phyloP scores from a whole-genome alignment of 2,329 filamentous ascomycete genomes.

The Chaetomiaceae sp. region DNA sequence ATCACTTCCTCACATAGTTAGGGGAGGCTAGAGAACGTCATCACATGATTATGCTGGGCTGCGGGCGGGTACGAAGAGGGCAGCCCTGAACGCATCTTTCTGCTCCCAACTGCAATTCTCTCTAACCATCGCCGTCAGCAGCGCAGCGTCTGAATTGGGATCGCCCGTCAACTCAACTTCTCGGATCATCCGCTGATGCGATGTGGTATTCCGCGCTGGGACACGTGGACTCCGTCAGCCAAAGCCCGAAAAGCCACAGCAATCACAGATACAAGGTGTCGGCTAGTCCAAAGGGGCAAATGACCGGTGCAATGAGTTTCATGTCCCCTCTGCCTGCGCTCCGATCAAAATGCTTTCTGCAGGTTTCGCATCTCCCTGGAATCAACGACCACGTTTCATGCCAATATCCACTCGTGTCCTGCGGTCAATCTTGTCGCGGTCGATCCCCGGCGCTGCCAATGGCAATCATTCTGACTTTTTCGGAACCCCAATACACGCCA shows the following conservation, averaged over 20 bases:
- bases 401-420: conserved; percentile 19
- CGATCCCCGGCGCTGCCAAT: conserved; percentile 5
- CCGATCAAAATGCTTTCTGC: conserved; percentile 24
- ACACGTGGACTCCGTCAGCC: conserved; percentile 15
- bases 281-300: conserved; percentile 18
- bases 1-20: background rate
- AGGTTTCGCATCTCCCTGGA: conserved; percentile 32
- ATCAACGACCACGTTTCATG: conserved; percentile 28
- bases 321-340: conserved; percentile 26
- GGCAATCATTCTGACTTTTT: no score
- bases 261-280: background rate
- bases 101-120: background rate
- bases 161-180: conserved; percentile 21
- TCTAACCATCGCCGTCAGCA: background rate
- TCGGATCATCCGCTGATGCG: conserved; percentile 9
- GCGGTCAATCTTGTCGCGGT: conserved; percentile 5
- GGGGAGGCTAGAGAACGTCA: no score
- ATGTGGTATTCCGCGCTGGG: conserved; percentile 19
- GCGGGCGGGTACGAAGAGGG: no score
- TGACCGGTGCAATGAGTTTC: conserved; percentile 32
- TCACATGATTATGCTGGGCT: background rate
- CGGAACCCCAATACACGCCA: background rate
- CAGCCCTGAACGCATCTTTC: no score
- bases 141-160: conserved; percentile 8
- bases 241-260: no score